Conservation (phyloP, 2,329 filamentous ascomycete genomes). For the Diaporthe eres region DNA sequence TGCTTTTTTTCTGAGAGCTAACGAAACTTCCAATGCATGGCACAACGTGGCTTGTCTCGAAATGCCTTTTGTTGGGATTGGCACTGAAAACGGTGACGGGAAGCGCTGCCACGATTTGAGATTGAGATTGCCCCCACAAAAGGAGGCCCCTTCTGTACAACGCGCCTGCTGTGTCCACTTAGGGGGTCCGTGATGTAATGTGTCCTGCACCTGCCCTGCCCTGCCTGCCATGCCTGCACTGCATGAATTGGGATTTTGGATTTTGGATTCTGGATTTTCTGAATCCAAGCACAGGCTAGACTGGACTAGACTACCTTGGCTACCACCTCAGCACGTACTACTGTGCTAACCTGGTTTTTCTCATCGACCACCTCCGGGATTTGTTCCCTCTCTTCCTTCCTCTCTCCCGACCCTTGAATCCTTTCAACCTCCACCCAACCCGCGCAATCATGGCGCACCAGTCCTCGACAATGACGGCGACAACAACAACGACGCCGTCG, state of each 20-base stretch:
- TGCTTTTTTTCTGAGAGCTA: not conserved
- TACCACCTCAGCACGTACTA: not conserved
- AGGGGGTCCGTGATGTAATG: constrained; percentile 17
- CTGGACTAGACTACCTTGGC: not conserved
- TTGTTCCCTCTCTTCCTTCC: not conserved
- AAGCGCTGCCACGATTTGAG: not conserved
- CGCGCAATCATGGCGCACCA: constrained; percentile 14
- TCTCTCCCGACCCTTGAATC: not conserved
- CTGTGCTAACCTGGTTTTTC: too few relatives aligned
- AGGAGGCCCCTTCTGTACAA: constrained; percentile 23
- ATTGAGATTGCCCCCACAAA: constrained; percentile 16
- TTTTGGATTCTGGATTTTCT: not conserved
- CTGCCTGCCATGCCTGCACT: not conserved
- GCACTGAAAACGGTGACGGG: not conserved
- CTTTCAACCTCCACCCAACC: not conserved
- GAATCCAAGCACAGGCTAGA: not conserved
- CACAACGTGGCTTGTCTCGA: not conserved
- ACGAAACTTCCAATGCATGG: not conserved
- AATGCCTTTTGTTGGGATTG: not conserved
- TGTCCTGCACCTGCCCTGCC: not conserved
- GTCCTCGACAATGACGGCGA: not conserved
- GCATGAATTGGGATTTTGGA: not conserved
- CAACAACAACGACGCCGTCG: not conserved
- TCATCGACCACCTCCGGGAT: not conserved
- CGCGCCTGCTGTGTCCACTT: not conserved